Percentiles rank a stretch among this genome's conserved stretches.
These are phyloP conservation scores for Suillus fuscotomentosus DNA, from an alignment of 768 basidiomycete species.

Conservation along the genomic window DNA sequence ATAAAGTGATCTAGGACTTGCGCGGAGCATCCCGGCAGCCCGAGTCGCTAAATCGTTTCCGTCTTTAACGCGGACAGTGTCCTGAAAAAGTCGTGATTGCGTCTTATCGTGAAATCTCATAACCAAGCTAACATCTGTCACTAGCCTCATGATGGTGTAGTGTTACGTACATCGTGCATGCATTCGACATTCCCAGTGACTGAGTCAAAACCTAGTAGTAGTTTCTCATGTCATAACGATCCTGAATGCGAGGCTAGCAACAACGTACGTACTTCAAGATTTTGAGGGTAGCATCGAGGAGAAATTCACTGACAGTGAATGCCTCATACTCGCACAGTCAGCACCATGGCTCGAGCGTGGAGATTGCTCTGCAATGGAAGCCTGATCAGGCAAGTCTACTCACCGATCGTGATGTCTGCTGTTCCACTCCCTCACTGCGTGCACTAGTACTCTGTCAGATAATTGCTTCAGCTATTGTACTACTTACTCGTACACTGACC, in stretches of 20 bases:
- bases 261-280: background rate
- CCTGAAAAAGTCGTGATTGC: background rate
- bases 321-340: background rate
- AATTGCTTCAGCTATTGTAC: background rate
- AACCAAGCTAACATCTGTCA: background rate
- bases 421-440: too few relatives aligned
- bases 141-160: background rate
- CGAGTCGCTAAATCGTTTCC: background rate
- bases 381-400: background rate
- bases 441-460: too few relatives aligned
- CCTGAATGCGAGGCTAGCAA: background rate
- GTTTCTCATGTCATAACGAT: background rate
- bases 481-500: background rate
- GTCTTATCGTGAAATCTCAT: background rate
- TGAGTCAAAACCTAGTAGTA: background rate
- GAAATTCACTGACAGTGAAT: background rate
- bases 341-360: background rate
- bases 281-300: background rate
- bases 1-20: background rate
- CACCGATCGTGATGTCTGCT: background rate
- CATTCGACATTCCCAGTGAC: background rate
- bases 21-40: background rate
- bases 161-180: background rate
- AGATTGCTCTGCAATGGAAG: background rate
- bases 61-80: background rate